Evolutionary conservation across 2,329 filamentous ascomycete genomes (phyloP).

Genomic region (Plenodomus biglobosus): DNA sequence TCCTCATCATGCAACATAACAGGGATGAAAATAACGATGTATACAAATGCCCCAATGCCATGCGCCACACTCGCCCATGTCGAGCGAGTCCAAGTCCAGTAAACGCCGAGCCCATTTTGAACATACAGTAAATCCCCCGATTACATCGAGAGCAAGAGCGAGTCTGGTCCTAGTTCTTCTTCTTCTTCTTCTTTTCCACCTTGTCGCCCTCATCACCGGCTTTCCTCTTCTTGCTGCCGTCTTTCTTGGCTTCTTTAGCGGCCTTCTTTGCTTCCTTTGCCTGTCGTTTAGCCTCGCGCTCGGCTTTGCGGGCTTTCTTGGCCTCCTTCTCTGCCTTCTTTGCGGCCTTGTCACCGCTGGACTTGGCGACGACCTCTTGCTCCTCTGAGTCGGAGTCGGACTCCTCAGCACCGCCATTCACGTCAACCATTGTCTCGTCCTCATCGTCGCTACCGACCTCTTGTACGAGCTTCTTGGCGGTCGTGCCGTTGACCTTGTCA

Average conservation of each 20-base stretch:
- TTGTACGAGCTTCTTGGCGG: constrained; percentile 51
- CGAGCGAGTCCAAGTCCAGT: constrained; percentile 14
- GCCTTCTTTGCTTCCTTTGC: constrained; percentile 57
- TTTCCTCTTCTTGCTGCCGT: constrained; percentile 54
- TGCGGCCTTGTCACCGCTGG: constrained; percentile 42
- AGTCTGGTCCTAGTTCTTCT: constrained; percentile 54
- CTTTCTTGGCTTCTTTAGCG: constrained; percentile 55
- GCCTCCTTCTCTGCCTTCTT: constrained; percentile 48
- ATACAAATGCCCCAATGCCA: constrained; percentile 15
- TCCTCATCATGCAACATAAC: constrained; percentile 26
- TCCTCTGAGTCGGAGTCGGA: constrained; percentile 38
- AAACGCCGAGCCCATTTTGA: constrained; percentile 22
- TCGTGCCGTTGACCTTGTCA: constrained; percentile 44
- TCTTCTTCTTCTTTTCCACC: constrained; percentile 65
- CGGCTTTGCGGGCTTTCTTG: constrained; percentile 48
- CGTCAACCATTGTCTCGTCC: constrained; percentile 45
- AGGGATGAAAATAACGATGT: constrained; percentile 9
- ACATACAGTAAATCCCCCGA: not conserved
- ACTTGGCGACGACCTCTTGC: constrained; percentile 36
- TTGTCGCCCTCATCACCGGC: constrained; percentile 18
- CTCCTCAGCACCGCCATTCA: constrained; percentile 40
- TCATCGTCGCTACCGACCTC: constrained; percentile 51
- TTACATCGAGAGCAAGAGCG: constrained; percentile 6
- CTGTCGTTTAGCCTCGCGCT: constrained; percentile 43
- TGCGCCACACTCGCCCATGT: constrained; percentile 21